These are phyloP conservation scores for Ambrosia hybrid DNA, from an alignment of 140 eudicot genomes.

Conservation along the genomic window DNA sequence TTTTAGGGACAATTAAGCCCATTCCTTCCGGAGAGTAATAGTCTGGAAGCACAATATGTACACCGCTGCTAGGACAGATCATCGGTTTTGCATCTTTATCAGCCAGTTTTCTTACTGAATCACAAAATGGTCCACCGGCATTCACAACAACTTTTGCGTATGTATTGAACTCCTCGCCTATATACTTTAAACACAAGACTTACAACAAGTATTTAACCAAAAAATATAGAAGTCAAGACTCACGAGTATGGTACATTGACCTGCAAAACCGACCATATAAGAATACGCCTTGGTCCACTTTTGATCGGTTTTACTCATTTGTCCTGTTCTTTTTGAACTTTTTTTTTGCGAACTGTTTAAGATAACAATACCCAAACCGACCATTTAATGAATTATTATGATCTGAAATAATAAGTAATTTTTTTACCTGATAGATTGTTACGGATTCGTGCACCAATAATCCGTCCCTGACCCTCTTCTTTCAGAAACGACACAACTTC, in stretches of 20 bases:
- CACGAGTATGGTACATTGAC: background rate
- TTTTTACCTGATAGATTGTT: slow-evolving; percentile 74
- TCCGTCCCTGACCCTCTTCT: slow-evolving; percentile 66
- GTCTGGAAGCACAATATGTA: slow-evolving; percentile 91
- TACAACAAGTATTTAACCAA: background rate
- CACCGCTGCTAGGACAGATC: slow-evolving; percentile 98
- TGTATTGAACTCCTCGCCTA: slow-evolving; percentile 84
- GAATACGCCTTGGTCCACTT: background rate
- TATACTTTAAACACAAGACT: slow-evolving; percentile 34
- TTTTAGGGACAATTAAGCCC: slow-evolving; percentile 98
- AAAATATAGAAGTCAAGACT: too few relatives aligned
- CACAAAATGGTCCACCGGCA: slow-evolving; percentile 96
- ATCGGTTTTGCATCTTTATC: slow-evolving; percentile 71
- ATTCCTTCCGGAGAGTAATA: slow-evolving; percentile 97
- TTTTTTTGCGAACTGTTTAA: background rate
- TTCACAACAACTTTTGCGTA: slow-evolving; percentile 95
- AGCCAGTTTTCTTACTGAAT: slow-evolving; percentile 76
- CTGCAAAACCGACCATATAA: background rate
- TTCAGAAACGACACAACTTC: slow-evolving; percentile 74
- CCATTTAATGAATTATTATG: background rate
- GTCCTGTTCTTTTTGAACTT: background rate
- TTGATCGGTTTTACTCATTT: background rate
- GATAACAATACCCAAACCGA: background rate
- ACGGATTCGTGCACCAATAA: slow-evolving; percentile 82
- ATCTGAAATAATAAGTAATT: background rate